Evolutionary conservation across 352 stramenopile genomes (phyloP).

Genomic region (Phytophthora crassamura): DNA sequence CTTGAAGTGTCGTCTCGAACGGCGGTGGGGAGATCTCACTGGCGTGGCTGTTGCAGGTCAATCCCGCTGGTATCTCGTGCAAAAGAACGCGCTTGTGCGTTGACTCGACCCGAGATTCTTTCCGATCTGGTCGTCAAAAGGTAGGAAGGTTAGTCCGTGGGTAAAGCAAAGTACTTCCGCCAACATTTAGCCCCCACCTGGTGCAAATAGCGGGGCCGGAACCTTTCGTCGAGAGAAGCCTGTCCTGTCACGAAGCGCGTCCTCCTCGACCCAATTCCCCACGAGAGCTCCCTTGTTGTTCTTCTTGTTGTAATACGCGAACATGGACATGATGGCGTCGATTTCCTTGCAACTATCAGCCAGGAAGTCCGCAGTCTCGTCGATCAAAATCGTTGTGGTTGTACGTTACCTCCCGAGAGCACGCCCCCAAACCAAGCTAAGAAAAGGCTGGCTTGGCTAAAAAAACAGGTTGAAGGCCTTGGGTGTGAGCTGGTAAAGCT

Average conservation of each 20-base stretch:
- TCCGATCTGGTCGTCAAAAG: slow-evolving; percentile 37
- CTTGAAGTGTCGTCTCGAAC: slow-evolving; percentile 71
- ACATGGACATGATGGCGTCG: slow-evolving; percentile 38
- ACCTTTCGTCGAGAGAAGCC: slow-evolving; percentile 69
- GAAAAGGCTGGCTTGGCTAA: too few relatives aligned
- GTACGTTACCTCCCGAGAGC: neutral
- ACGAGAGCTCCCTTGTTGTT: slow-evolving; percentile 78
- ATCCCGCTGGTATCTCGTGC: slow-evolving; percentile 33
- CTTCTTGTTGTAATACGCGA: slow-evolving; percentile 83
- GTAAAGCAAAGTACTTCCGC: neutral
- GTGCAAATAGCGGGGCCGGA: slow-evolving; percentile 37
- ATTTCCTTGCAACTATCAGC: too few relatives aligned
- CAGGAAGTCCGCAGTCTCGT: neutral
- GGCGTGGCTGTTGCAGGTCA: slow-evolving; percentile 40
- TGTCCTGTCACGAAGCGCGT: slow-evolving; percentile 65
- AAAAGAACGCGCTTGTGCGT: slow-evolving; percentile 65
- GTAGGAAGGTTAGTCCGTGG: neutral
- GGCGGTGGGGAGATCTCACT: slow-evolving; percentile 28
- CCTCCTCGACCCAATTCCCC: slow-evolving; percentile 88
- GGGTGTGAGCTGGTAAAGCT: neutral
- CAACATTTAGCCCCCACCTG: slow-evolving; percentile 26
- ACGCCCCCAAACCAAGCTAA: slow-evolving; percentile 7
- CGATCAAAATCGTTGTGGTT: slow-evolving; percentile 13
- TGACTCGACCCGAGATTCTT: slow-evolving; percentile 47
- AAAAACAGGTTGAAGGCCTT: too few relatives aligned